Evolutionary conservation across 2,329 filamentous ascomycete genomes (phyloP).

Genomic region (Diaporthe velutina): DNA sequence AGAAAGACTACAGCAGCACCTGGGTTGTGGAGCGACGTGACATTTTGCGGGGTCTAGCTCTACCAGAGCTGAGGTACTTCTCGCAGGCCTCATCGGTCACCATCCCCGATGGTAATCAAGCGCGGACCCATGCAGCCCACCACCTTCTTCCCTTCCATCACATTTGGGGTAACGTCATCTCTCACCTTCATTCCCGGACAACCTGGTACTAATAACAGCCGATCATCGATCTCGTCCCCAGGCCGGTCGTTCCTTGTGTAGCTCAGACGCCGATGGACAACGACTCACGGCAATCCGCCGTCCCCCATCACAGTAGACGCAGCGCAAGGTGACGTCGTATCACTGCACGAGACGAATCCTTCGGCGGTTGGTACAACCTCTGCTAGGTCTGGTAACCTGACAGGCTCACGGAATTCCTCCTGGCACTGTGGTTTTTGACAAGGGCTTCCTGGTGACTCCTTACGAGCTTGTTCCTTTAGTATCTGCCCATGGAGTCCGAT

Average conservation of each 20-base stretch:
- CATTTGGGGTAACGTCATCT: conserved; percentile 8
- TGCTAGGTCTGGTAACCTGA: background rate
- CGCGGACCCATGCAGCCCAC: background rate
- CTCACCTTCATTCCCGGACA: background rate
- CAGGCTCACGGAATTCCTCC: background rate
- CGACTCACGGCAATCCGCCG: conserved; percentile 28
- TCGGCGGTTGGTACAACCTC: background rate
- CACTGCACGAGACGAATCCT: conserved; percentile 8
- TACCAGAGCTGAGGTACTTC: background rate
- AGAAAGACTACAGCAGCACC: background rate
- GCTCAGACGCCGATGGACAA: conserved; percentile 29
- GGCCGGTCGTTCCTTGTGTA: background rate
- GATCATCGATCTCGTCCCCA: conserved; percentile 18
- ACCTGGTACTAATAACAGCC: background rate
- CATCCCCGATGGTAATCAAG: background rate
- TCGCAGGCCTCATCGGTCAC: background rate
- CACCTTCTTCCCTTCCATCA: background rate
- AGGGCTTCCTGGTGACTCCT: background rate
- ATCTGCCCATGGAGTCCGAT: background rate
- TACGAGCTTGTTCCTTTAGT: background rate
- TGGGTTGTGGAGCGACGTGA: background rate
- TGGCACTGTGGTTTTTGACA: background rate
- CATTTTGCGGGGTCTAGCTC: conserved; percentile 19
- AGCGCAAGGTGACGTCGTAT: conserved; percentile 35
- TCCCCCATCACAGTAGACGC: conserved; percentile 19